These are phyloP conservation scores for Xylaria sp. DNA, from an alignment of 2,329 filamentous ascomycete species.

Conservation along the genomic window DNA sequence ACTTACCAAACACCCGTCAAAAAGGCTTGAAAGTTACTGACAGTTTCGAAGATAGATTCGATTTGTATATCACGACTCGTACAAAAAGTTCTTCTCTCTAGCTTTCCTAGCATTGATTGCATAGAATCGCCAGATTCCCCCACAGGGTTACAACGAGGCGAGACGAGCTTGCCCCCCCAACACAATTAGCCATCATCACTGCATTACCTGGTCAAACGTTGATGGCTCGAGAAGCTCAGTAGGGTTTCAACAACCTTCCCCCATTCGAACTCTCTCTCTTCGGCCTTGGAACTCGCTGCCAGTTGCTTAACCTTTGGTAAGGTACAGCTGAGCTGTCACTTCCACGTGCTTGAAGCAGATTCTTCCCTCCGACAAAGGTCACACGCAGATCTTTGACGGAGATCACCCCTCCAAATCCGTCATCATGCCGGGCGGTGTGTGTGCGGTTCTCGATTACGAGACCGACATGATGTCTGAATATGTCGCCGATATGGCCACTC, in stretches of 20 bases:
- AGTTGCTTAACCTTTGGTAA: slow-evolving; percentile 34
- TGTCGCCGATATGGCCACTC: slow-evolving; percentile 83
- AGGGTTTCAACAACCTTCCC: slow-evolving; percentile 41
- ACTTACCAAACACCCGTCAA: too few relatives aligned
- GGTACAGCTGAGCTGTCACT: slow-evolving; percentile 37
- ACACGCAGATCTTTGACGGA: slow-evolving; percentile 39
- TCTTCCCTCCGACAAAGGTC: slow-evolving; percentile 43
- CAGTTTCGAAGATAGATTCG: slow-evolving; percentile 4
- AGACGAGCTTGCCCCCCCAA: neutral
- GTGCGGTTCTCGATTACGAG: slow-evolving; percentile 93
- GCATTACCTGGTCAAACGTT: slow-evolving; percentile 21
- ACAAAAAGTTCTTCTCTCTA: slow-evolving; percentile 13
- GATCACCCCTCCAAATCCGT: slow-evolving; percentile 36
- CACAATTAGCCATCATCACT: neutral
- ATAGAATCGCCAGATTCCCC: neutral
- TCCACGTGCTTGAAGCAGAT: slow-evolving; percentile 51
- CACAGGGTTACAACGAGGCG: neutral
- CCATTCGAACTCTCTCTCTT: slow-evolving; percentile 42
- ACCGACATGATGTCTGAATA: slow-evolving; percentile 97
- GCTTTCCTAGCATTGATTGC: slow-evolving; percentile 6
- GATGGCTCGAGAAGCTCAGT: slow-evolving; percentile 48
- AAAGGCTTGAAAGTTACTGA: too few relatives aligned
- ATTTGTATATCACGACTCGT: slow-evolving; percentile 13
- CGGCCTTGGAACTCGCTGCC: slow-evolving; percentile 45
- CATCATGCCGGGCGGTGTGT: slow-evolving; percentile 81